phyloP scores from a whole-genome alignment of 345 rosid species.

The Bretschneidera sinensis region DNA sequence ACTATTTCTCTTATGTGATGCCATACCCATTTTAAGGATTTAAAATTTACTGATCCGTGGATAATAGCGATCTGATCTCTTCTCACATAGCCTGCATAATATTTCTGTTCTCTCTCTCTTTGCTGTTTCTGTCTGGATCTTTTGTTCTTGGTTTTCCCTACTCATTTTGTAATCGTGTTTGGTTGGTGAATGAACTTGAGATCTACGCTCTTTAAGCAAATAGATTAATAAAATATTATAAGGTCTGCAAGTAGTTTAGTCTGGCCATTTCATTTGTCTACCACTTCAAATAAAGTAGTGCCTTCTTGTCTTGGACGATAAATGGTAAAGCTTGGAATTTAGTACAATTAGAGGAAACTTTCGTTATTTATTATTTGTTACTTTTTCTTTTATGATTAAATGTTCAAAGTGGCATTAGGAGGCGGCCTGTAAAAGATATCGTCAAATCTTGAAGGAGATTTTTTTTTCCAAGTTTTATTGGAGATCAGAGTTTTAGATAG shows the following conservation, averaged over 20 bases:
- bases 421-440: not conserved
- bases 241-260: constrained; percentile 1
- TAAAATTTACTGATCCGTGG: no score
- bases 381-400: not conserved
- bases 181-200: constrained; percentile 13
- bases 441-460: not conserved
- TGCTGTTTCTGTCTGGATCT: not conserved
- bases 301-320: not conserved
- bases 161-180: not conserved
- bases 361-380: not conserved
- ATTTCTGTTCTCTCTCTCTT: no score
- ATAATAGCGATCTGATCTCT: no score
- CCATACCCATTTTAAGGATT: no score
- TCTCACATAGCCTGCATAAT: no score
- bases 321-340: not conserved
- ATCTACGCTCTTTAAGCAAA: constrained; percentile 10
- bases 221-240: constrained; percentile 1
- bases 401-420: not conserved
- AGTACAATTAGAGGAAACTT: not conserved
- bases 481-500: not conserved
- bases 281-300: constrained; percentile 3
- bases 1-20: no score
- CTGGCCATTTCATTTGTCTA: constrained; percentile 10
- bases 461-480: not conserved
- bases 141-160: not conserved